These are phyloP conservation scores for Astrothelium macrocarpum DNA, from an alignment of 495 filamentous ascomycete species.

Conservation along the genomic window DNA sequence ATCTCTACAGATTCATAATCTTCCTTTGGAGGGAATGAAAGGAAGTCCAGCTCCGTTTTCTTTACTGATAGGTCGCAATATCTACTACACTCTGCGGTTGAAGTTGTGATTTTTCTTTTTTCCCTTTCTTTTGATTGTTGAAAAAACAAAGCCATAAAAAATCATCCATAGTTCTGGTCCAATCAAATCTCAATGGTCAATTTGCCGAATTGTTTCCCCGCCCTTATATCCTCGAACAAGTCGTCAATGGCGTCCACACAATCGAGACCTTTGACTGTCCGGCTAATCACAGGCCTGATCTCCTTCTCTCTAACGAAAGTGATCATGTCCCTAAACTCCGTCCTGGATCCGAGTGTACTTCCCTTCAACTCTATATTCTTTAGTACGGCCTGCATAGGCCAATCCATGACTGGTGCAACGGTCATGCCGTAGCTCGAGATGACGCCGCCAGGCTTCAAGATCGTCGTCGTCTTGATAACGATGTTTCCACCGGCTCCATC, in stretches of 20 bases:
- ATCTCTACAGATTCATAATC: neutral
- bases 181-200: neutral
- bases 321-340: conserved; percentile 69
- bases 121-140: neutral
- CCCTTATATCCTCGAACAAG: conserved; percentile 66
- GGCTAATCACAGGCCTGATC: conserved; percentile 55
- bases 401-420: conserved; percentile 60
- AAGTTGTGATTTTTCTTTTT: neutral
- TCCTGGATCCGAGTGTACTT: conserved; percentile 67
- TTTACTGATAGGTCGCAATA: neutral
- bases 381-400: conserved; percentile 58
- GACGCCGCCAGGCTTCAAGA: conserved; percentile 51
- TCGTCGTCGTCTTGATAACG: conserved; percentile 25
- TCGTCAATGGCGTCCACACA: conserved; percentile 55
- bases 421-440: conserved; percentile 74
- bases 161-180: neutral
- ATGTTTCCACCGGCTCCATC: conserved; percentile 37
- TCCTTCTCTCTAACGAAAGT: conserved; percentile 55
- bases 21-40: neutral
- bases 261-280: conserved; percentile 53
- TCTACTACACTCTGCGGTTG: neutral
- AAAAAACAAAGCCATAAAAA: neutral
- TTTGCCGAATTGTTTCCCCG: conserved; percentile 34
- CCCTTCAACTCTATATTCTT: conserved; percentile 54
- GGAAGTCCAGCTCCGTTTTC: neutral